Conservation (phyloP, 78 protist species). For the Monosiga brevicollis region DNA sequence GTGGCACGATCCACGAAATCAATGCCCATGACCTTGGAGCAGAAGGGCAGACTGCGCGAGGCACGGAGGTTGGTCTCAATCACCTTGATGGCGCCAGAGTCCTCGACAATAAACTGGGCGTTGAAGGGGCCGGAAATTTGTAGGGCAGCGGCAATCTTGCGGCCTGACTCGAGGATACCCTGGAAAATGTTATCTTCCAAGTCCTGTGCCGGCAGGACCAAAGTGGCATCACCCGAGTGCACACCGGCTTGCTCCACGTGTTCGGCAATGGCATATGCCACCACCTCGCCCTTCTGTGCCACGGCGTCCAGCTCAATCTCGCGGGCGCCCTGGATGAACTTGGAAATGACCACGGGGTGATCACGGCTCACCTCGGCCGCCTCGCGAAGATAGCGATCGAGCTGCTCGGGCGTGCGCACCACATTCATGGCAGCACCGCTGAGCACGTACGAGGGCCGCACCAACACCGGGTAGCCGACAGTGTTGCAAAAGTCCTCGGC, state of each 20-base stretch:
- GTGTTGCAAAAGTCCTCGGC: slow-evolving; percentile 64
- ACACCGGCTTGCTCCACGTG: slow-evolving; percentile 97
- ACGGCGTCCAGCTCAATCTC: slow-evolving; percentile 94
- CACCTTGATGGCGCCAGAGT: slow-evolving; percentile 77
- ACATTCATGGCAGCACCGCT: slow-evolving; percentile 93
- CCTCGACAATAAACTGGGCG: slow-evolving; percentile 76
- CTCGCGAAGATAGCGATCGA: slow-evolving; percentile 48
- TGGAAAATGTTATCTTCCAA: background rate
- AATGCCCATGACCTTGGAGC: slow-evolving; percentile 69
- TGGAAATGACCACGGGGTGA: slow-evolving; percentile 74
- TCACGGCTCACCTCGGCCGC: slow-evolving; percentile 59
- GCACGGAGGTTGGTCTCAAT: slow-evolving; percentile 92
- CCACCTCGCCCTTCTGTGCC: slow-evolving; percentile 70
- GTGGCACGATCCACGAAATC: slow-evolving; percentile 71
- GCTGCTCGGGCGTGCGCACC: slow-evolving; percentile 55
- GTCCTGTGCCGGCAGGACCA: slow-evolving; percentile 75
- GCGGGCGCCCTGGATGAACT: slow-evolving; percentile 80
- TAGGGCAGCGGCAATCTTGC: slow-evolving; percentile 59
- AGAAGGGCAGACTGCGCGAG: slow-evolving; percentile 90
- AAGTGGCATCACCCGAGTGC: slow-evolving; percentile 94
- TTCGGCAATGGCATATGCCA: slow-evolving; percentile 81
- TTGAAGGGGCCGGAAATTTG: slow-evolving; percentile 91
- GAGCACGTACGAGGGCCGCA: slow-evolving; percentile 92
- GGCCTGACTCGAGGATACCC: slow-evolving; percentile 14
- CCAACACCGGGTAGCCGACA: slow-evolving; percentile 87